Conservation (phyloP, 2,329 filamentous ascomycete species). For the Fusarium oxysporum region DNA sequence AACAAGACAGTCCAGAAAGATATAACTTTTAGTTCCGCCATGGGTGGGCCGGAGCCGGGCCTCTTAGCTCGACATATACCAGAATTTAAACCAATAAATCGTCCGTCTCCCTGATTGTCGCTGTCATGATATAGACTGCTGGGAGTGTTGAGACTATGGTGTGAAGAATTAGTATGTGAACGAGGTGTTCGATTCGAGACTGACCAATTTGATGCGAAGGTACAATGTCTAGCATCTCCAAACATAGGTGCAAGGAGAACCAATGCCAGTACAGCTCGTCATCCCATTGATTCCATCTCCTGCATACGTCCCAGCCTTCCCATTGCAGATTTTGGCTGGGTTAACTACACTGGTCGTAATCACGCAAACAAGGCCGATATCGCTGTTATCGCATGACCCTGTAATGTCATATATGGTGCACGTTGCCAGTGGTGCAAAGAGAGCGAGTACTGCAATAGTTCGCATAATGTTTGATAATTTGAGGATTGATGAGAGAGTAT, state of each 20-base stretch:
- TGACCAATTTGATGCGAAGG: not conserved
- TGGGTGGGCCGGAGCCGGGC: no score
- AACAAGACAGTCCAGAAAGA: no score
- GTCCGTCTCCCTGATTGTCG: no score
- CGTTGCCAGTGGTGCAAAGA: not conserved
- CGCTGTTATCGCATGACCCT: not conserved
- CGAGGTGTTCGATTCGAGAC: rapidly evolving
- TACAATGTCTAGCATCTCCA: not conserved
- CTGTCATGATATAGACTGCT: no score
- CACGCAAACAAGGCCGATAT: not conserved
- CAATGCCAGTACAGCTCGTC: not conserved
- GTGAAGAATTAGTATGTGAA: not conserved
- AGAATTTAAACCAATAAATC: no score
- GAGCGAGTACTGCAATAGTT: not conserved
- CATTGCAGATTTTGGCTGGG: not conserved
- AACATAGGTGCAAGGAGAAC: not conserved
- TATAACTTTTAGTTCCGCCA: no score
- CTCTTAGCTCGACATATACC: no score
- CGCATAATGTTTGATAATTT: not conserved
- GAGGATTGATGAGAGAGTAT: not conserved
- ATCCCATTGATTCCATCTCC: not conserved
- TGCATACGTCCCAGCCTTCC: not conserved
- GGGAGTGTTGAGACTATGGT: no score
- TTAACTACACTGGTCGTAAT: not conserved
- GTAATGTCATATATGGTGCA: not conserved